Base-by-base conservation (phyloP, 2,329 filamentous ascomycete genomes). In the Alternaria gansuensis region DNA sequence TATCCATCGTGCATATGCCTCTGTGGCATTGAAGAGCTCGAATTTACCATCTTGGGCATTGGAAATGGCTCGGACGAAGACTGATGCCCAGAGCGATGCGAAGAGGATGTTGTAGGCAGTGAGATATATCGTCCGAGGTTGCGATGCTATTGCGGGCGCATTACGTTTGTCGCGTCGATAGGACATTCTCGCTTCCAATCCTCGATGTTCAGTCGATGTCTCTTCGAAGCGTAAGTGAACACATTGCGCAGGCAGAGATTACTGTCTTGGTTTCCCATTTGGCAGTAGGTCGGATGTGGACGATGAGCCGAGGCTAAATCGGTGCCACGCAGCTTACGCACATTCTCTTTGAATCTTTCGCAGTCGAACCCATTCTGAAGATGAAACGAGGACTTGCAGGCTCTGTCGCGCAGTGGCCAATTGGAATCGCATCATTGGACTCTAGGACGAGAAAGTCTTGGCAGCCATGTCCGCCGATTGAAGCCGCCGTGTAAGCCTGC, bases 81-180 rank as follows among this genome's bases (percentile, higher is more conserved):
- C 33, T 3, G 58, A 62, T 2, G 43, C 39, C 69, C 69, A 72
- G 9, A 72, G 57, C 1, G 57, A 33, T 7, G 64, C 59, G 40
- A 70, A 70, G 10, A 71, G 17, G 17, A 62, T 9, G 50, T 72
- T 72, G 57, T 67, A 71, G 7, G 48, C 29, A 1, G 69, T 72
- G 5, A 72, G 57, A 55, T 72, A 72, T 1, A 60, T 28, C 2
- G 49, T 61, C 21, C 59, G 61, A 17, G 56, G 44, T 28, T 54
- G 36, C 52, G 24, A 40, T 17, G 31, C n/a, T 33, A 34, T 21
- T 46, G 41, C 8, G 3, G 41, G 24, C 13, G 51, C 13, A n/a
- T 14, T 44, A 36, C 41, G 33, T 24, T 39, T 24, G n/a, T 28
- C 48, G 28, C 44, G 37, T 40, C 34, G 44, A 24, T 21, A 26